These are phyloP conservation scores for Fusarium vanettenii DNA, from an alignment of 2,329 filamentous ascomycete species.

Conservation along the genomic window DNA sequence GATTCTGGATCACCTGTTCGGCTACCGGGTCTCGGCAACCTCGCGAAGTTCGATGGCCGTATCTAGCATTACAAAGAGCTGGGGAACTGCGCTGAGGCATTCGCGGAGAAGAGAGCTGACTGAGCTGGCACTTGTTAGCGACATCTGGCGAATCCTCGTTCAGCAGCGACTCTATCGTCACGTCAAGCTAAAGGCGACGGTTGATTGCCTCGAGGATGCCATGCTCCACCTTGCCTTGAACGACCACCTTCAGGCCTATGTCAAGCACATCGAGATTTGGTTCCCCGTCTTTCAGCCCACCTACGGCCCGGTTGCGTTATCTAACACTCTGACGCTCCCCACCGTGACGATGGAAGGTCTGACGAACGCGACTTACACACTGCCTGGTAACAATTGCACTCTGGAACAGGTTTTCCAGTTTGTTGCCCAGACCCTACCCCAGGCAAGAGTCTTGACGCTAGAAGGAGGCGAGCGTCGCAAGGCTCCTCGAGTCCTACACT, in stretches of 20 bases:
- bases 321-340: conserved; percentile 59
- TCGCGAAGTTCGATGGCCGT: conserved; percentile 67
- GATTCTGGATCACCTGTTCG: conserved; percentile 78
- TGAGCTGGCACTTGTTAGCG: conserved; percentile 71
- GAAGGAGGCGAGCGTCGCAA: conserved; percentile 84
- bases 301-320: conserved; percentile 55
- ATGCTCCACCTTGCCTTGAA: conserved; percentile 69
- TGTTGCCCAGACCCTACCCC: conserved; percentile 67
- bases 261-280: conserved; percentile 82
- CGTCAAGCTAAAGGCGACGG: conserved; percentile 79
- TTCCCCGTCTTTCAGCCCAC: conserved; percentile 78
- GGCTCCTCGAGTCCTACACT: conserved; percentile 70
- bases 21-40: conserved; percentile 72
- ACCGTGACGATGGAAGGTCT: conserved; percentile 66
- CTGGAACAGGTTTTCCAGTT: conserved; percentile 77
- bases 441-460: conserved; percentile 74
- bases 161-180: conserved; percentile 80
- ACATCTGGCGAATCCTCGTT: conserved; percentile 73
- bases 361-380: conserved; percentile 67
- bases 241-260: conserved; percentile 70
- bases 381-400: conserved; percentile 74
- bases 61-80: conserved; percentile 66
- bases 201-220: conserved; percentile 70
- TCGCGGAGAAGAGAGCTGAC: conserved; percentile 75
- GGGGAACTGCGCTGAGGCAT: conserved; percentile 74